Conservation (phyloP, 2,329 filamentous ascomycete genomes). For the Botrytis aclada region DNA sequence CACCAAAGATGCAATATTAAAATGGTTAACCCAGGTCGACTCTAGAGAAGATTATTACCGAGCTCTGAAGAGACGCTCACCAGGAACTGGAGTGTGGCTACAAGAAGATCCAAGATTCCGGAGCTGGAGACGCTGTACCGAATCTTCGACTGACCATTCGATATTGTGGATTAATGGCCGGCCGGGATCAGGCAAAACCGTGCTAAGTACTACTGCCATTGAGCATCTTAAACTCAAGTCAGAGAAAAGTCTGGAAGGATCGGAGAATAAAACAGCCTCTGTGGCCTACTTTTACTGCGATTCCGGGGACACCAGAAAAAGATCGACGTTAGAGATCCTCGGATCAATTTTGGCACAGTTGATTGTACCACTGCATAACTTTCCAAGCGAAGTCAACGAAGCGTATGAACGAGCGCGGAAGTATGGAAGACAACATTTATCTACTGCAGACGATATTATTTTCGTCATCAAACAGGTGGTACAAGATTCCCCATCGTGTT, state of each 20-base stretch:
- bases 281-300: constrained; percentile 17
- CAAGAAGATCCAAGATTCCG: not conserved
- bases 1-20: not conserved
- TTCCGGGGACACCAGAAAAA: constrained; percentile 1
- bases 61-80: not conserved
- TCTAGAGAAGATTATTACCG: constrained; percentile 9
- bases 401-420: constrained; percentile 10
- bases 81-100: constrained; percentile 10
- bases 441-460: not conserved
- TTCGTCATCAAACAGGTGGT: not conserved
- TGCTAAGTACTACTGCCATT: constrained; percentile 9
- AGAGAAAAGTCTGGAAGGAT: not conserved
- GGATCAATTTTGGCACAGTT: constrained; percentile 15
- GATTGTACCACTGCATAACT: not conserved
- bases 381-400: not conserved
- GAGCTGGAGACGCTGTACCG: not conserved
- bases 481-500: not conserved
- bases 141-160: not conserved
- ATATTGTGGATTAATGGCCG: constrained; percentile 13
- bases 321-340: constrained; percentile 5
- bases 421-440: constrained; percentile 17
- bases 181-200: constrained; percentile 10
- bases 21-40: constrained; percentile 16
- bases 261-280: not conserved
- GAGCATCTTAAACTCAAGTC: not conserved